Conservation (phyloP, 2,329 filamentous ascomycete species). For the Parascedosporium putredinis region DNA sequence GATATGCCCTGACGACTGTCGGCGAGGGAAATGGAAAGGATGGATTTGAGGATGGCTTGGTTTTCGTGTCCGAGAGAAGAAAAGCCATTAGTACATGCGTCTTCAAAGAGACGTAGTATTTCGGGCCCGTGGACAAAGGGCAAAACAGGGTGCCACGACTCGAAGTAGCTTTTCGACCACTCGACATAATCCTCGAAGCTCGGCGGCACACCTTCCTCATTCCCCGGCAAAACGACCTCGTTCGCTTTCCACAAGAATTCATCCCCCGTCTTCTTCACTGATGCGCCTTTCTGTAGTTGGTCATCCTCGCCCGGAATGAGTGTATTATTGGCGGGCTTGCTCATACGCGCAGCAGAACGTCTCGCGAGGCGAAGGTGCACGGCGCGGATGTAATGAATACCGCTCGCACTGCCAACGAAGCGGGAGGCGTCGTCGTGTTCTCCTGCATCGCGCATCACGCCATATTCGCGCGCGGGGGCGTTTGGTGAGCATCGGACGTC, state of each 20-base stretch:
- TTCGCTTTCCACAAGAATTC: slow-evolving; percentile 24
- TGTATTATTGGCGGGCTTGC: slow-evolving; percentile 16
- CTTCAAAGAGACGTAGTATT: slow-evolving; percentile 35
- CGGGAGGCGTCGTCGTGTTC: slow-evolving; percentile 36
- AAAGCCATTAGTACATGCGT: slow-evolving; percentile 23
- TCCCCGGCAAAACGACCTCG: slow-evolving; percentile 21
- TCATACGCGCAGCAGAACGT: slow-evolving; percentile 11
- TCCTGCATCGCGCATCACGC: slow-evolving; percentile 38
- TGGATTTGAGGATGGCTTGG: slow-evolving; percentile 32
- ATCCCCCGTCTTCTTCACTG: slow-evolving; percentile 16
- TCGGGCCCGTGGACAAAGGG: slow-evolving; percentile 45
- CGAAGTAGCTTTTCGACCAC: slow-evolving; percentile 44
- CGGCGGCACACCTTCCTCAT: slow-evolving; percentile 11
- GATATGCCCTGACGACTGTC: slow-evolving; percentile 34
- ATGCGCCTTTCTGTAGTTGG: slow-evolving; percentile 21
- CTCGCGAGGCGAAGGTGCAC: slow-evolving; percentile 38
- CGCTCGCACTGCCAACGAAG: slow-evolving; percentile 47
- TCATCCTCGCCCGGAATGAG: slow-evolving; percentile 49
- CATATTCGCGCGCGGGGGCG: slow-evolving; percentile 22
- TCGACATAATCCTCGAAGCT: slow-evolving; percentile 36
- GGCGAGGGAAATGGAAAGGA: slow-evolving; percentile 42
- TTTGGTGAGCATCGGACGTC: slow-evolving; percentile 15
- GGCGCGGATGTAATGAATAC: slow-evolving; percentile 47
- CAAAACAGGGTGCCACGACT: slow-evolving; percentile 46
- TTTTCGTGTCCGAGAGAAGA: slow-evolving; percentile 23